These are phyloP conservation scores for Daldinia childiae DNA, from an alignment of 495 filamentous ascomycete genomes.

Conservation along the genomic window DNA sequence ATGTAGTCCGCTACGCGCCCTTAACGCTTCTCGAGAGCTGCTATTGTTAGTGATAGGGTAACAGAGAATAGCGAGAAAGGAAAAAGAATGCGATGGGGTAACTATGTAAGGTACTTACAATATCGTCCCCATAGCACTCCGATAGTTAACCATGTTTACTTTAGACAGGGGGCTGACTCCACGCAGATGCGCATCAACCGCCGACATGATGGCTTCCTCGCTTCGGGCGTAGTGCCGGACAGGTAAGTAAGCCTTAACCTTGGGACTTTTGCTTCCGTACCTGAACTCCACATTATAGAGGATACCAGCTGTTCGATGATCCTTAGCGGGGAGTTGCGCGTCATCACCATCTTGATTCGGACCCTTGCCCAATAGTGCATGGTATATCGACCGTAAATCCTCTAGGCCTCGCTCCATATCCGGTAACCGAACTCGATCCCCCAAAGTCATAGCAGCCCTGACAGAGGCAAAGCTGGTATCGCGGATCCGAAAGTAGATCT, in stretches of 20 bases:
- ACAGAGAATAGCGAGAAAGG: neutral
- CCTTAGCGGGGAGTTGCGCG: neutral
- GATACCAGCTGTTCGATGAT: conserved; percentile 16
- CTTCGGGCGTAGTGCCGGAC: conserved; percentile 14
- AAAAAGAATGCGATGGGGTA: neutral
- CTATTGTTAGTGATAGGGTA: neutral
- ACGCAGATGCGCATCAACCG: neutral
- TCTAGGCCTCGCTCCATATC: neutral
- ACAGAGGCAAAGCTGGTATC: conserved; percentile 7
- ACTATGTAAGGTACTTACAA: neutral
- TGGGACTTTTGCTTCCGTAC: neutral
- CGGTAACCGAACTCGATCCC: neutral
- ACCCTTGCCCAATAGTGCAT: neutral
- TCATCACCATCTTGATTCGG: neutral
- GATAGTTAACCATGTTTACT: neutral
- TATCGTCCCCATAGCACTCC: neutral
- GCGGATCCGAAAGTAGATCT: conserved; percentile 10
- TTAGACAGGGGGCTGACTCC: neutral
- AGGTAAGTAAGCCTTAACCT: conserved; percentile 7
- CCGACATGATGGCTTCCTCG: conserved; percentile 3
- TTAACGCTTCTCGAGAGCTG: neutral
- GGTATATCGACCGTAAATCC: neutral
- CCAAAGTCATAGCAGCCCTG: conserved; percentile 1
- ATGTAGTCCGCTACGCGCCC: neutral
- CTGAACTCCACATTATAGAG: conserved; percentile 16